These are phyloP conservation scores for Gossypium raimondii DNA, from an alignment of 345 rosid genomes.

Conservation along the genomic window DNA sequence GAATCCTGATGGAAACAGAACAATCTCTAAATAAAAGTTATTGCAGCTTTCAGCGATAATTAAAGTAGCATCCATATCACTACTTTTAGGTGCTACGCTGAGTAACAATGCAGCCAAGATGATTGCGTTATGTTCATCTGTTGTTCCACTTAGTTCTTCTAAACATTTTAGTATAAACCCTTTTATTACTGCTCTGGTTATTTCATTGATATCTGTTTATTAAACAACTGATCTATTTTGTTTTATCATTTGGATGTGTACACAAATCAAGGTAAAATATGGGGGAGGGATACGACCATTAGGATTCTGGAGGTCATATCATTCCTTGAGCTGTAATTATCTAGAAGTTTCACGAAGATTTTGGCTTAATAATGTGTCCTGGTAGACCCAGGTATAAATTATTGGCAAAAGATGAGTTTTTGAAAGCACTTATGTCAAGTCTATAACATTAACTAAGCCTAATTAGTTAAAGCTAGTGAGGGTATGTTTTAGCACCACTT, in stretches of 20 bases:
- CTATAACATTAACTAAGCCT: neutral
- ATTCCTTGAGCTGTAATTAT: neutral
- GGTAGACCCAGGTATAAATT: neutral
- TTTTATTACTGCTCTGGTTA: neutral
- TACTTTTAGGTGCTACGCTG: neutral
- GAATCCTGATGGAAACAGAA: neutral
- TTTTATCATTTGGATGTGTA: neutral
- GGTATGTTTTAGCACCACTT: neutral
- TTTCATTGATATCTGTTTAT: neutral
- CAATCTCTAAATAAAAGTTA: neutral
- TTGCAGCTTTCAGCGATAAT: neutral
- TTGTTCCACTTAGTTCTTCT: neutral
- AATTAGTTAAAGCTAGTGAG: neutral
- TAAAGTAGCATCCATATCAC: neutral
- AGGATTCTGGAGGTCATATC: neutral
- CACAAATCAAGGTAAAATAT: neutral
- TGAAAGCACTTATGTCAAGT: neutral
- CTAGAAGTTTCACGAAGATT: neutral
- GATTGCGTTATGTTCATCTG: conserved; percentile 2
- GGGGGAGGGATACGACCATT: neutral
- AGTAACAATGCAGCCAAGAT: neutral
- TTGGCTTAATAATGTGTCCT: neutral
- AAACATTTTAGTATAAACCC: conserved; percentile 25
- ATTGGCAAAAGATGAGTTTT: neutral
- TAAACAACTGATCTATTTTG: neutral